Base-by-base conservation (phyloP, 2,329 filamentous ascomycete species). In the Phialocephala subalpina region DNA sequence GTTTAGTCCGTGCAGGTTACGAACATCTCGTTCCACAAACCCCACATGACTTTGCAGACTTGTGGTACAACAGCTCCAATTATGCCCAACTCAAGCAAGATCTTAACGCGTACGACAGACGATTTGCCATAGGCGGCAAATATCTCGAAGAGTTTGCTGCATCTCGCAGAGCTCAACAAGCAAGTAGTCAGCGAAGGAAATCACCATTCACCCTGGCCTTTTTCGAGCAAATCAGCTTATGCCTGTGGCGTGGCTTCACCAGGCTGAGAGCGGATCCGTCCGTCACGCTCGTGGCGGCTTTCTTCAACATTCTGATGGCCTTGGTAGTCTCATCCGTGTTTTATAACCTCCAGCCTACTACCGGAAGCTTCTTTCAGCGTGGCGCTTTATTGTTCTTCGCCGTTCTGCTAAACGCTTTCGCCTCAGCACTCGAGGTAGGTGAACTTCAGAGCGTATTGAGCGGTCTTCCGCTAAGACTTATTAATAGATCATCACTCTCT, bases 201-300 rank as follows among this genome's bases (percentile, higher is more conserved):
- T 65, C 63, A 36, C 93, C 94, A 0, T 97, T 91, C 78, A 97
- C 93, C 0, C 82, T 97, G 33, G 94, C 92, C 0, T 92, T 90
- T 72, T 60, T 66, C 3, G 89, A 94, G 77, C 94, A 98, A 78
- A 79, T 97, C 67, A 78, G 84, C 65, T 87, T 97, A 18, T 97
- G 94, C 76, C 82, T 97, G 60, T 89, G 88, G 82, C 90, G 95
- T 75, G 94, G 92, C 16, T 95, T 91, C 81, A 87, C 88, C 74
- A 88, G 94, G 61, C 83, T 97, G 18, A 85, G 83, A 64, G 92
- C 90, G 58, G 94, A 97, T 74, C 81, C 96, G 69, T 93, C 62
- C 6, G 62, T 97, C 16, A 83, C 89, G 11, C 81, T 94, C 65
- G 68, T 91, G 25, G 63, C 63, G 36, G 59, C 75, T 7, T 65